Conservation (phyloP, 2,329 filamentous ascomycete species). For the Raffaelea ambrosiae region DNA sequence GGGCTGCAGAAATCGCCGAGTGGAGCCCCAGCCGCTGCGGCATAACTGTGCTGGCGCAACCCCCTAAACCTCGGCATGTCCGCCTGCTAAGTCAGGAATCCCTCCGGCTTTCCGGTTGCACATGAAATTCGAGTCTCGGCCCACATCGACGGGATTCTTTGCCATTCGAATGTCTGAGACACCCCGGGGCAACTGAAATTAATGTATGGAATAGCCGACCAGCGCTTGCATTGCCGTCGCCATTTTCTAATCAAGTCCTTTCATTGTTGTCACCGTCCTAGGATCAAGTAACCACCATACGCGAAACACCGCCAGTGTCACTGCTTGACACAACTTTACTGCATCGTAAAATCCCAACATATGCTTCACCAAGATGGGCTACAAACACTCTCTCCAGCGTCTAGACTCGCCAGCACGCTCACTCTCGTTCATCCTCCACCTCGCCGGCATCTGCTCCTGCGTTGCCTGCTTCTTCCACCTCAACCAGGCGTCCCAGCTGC, state of each 20-base stretch:
- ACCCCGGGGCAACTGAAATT: no score
- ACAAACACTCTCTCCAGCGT: slow-evolving; percentile 54
- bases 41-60: neutral
- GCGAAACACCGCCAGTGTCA: no score
- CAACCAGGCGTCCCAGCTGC: slow-evolving; percentile 36
- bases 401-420: slow-evolving; percentile 56
- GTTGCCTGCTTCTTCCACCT: slow-evolving; percentile 45
- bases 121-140: neutral
- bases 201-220: no score
- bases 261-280: no score
- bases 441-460: slow-evolving; percentile 44
- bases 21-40: neutral
- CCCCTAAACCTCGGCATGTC: no score
- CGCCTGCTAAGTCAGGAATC: no score
- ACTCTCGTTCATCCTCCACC: slow-evolving; percentile 55
- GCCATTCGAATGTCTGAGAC: no score
- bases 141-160: neutral
- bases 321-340: neutral
- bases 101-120: neutral
- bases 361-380: slow-evolving; percentile 23
- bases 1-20: neutral
- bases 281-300: no score
- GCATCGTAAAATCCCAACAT: neutral
- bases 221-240: no score
- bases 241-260: no score